These are phyloP conservation scores for Macroventuria anomochaeta DNA, from an alignment of 2,329 filamentous ascomycete species.

Conservation along the genomic window DNA sequence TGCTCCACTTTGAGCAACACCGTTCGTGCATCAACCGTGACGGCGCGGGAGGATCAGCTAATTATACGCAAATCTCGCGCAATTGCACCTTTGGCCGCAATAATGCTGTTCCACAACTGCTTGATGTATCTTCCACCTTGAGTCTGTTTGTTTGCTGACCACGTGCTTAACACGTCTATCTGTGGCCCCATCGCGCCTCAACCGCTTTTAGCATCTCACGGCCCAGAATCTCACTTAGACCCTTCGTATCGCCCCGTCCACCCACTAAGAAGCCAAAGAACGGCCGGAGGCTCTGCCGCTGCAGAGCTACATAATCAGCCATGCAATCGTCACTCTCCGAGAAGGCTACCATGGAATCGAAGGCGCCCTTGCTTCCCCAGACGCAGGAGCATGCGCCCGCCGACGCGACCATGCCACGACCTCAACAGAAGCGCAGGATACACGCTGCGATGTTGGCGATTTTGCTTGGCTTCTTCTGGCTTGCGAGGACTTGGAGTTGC, in stretches of 20 bases:
- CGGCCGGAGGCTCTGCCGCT: slow-evolving; percentile 7
- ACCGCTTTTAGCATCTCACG: slow-evolving; percentile 9
- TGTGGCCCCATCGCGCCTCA: slow-evolving; percentile 9
- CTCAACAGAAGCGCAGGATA: slow-evolving; percentile 31
- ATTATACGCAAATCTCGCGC: slow-evolving; percentile 3
- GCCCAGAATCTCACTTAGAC: slow-evolving; percentile 8
- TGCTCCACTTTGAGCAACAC: slow-evolving; percentile 5
- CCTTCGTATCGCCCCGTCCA: slow-evolving; percentile 7
- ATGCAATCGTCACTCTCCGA: slow-evolving; percentile 9
- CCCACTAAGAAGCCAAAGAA: slow-evolving; percentile 9
- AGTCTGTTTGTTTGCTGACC: not conserved
- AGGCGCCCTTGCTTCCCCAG: slow-evolving; percentile 39
- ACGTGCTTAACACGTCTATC: slow-evolving; percentile 16
- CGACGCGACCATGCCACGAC: slow-evolving; percentile 26
- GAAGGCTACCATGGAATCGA: slow-evolving; percentile 35
- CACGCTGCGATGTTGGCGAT: slow-evolving; percentile 35
- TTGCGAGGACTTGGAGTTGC: slow-evolving; percentile 38
- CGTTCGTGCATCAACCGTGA: slow-evolving; percentile 7
- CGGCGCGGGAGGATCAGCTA: slow-evolving; percentile 12
- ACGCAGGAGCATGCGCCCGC: slow-evolving; percentile 16
- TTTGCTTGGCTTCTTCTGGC: slow-evolving; percentile 42
- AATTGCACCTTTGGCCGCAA: not conserved
- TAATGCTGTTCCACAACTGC: not conserved
- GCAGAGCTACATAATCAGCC: slow-evolving; percentile 6
- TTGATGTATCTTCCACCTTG: not conserved